phyloP scores from a whole-genome alignment of 176 grass and related monocot genomes.

The Zoysia japonica region DNA sequence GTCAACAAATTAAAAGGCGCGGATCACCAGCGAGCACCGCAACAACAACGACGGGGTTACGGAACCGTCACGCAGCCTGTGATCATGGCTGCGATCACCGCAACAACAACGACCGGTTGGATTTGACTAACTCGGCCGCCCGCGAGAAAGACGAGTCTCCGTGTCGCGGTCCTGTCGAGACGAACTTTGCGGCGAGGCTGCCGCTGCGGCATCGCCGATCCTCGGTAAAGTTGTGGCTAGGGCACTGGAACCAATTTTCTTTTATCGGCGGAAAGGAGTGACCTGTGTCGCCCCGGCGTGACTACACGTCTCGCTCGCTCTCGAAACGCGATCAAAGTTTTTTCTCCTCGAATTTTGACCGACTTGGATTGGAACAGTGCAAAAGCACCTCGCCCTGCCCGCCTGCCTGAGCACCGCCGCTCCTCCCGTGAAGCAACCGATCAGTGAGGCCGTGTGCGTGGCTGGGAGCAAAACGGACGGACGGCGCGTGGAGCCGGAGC shows the following conservation, averaged over 20 bases:
- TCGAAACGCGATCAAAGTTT: too few species aligned
- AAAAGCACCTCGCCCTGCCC: too few species aligned
- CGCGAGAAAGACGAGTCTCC: background rate
- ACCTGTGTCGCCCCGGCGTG: too few species aligned
- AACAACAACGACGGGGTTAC: background rate
- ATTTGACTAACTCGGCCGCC: constrained; percentile 27
- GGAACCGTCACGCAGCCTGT: background rate
- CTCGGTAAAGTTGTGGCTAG: constrained; percentile 5
- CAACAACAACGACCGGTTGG: background rate
- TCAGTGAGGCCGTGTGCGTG: background rate
- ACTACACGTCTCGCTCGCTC: too few species aligned
- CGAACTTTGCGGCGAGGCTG: background rate
- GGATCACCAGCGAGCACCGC: constrained; percentile 5
- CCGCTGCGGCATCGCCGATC: too few species aligned
- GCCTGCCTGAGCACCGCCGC: too few species aligned
- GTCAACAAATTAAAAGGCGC: constrained; percentile 33
- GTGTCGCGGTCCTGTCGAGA: background rate
- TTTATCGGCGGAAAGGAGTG: background rate
- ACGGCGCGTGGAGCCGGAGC: background rate
- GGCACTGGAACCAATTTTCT: background rate
- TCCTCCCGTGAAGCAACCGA: background rate
- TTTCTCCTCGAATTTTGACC: too few species aligned
- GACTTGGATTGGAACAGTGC: too few species aligned
- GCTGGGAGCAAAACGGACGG: background rate
- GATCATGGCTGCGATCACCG: background rate